Conservation (phyloP, 306 rosid species). For the Chamaecrista fasciculata region DNA sequence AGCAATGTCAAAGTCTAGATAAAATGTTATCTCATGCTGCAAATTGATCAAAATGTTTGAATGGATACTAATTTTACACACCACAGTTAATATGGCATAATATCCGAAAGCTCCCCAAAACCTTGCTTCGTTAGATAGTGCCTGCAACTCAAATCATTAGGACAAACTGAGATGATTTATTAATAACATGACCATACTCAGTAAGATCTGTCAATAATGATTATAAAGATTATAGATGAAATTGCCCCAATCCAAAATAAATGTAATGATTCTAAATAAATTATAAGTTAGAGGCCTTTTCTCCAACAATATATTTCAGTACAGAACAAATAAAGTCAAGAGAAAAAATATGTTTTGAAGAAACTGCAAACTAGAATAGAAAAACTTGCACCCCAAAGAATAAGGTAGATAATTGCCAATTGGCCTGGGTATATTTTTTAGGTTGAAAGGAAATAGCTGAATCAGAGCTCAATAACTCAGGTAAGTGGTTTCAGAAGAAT, state of each 20-base stretch:
- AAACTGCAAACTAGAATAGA: constrained; percentile 12
- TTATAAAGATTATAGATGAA: constrained; percentile 5
- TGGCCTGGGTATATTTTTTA: neutral
- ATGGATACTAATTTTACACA: constrained; percentile 37
- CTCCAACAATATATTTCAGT: neutral
- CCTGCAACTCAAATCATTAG: constrained; percentile 46
- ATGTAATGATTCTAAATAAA: constrained; percentile 13
- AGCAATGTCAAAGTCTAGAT: constrained; percentile 31
- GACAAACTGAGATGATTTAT: constrained; percentile 17
- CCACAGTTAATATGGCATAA: constrained; percentile 69
- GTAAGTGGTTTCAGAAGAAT: neutral
- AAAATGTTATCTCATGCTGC: constrained; percentile 1
- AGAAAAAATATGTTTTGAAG: neutral
- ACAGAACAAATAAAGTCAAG: constrained; percentile 5
- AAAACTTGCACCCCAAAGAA: constrained; percentile 20
- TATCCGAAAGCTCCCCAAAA: constrained; percentile 98
- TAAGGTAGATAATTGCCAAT: neutral
- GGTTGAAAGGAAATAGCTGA: constrained; percentile 4
- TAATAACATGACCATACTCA: constrained; percentile 15
- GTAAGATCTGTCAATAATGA: constrained; percentile 14
- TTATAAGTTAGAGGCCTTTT: constrained; percentile 11
- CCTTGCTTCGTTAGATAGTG: constrained; percentile 71
- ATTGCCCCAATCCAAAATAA: constrained; percentile 4
- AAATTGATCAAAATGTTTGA: constrained; percentile 10
- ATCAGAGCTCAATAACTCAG: constrained; percentile 5